Conservation (phyloP, 2,329 filamentous ascomycete species). For the Rutstroemia sp. region DNA sequence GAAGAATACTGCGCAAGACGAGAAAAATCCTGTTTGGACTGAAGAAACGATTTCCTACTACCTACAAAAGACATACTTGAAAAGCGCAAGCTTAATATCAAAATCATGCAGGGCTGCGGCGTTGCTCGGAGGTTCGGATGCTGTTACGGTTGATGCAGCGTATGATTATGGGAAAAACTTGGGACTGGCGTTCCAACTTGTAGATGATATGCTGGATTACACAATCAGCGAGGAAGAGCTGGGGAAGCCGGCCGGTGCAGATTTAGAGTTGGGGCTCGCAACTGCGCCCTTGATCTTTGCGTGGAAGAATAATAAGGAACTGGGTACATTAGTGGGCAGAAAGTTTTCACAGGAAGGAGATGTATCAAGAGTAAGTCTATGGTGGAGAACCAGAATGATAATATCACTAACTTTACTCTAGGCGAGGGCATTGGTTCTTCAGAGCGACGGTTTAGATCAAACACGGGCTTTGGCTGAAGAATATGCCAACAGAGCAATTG, state of each 20-base stretch:
- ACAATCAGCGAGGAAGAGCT: constrained; percentile 77
- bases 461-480: constrained; percentile 85
- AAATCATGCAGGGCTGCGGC: constrained; percentile 92
- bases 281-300: constrained; percentile 93
- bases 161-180: constrained; percentile 92
- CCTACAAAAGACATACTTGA: constrained; percentile 95
- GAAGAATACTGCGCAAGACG: constrained; percentile 88
- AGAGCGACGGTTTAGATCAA: constrained; percentile 84
- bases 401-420: constrained; percentile 33
- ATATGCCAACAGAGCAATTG: constrained; percentile 81
- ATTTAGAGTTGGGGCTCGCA: constrained; percentile 85
- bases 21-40: constrained; percentile 75
- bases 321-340: constrained; percentile 82
- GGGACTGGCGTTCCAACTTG: constrained; percentile 90
- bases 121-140: constrained; percentile 69
- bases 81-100: constrained; percentile 90
- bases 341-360: constrained; percentile 83
- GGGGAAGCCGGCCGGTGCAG: constrained; percentile 90
- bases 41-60: constrained; percentile 91
- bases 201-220: constrained; percentile 97
- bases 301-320: constrained; percentile 80
- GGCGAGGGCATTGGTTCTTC: constrained; percentile 79
- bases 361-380: constrained; percentile 64
- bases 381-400: not conserved
- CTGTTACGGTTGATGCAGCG: constrained; percentile 78